phyloP scores from a whole-genome alignment of 1,284 basidiomycete genomes.

The Tylopilus sp. region DNA sequence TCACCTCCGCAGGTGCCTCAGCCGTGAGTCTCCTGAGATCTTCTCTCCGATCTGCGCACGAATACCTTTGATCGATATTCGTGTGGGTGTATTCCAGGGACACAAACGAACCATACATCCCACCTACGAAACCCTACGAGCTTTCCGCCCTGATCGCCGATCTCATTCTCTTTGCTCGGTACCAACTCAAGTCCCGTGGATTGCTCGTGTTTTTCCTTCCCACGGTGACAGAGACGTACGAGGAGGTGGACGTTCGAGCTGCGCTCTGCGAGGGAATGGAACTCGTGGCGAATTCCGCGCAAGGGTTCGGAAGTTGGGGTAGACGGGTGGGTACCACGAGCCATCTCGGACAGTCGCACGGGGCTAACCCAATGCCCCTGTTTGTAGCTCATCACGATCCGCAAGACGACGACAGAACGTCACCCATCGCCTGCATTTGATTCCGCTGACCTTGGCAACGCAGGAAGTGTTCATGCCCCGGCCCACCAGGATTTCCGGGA shows the following conservation, averaged over 20 bases:
- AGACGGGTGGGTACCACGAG: slow-evolving; percentile 61
- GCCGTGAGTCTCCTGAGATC: slow-evolving; percentile 35
- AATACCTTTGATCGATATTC: neutral
- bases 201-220: slow-evolving; percentile 95
- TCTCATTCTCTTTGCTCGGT: slow-evolving; percentile 79
- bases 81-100: slow-evolving; percentile 10
- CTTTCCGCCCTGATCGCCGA: slow-evolving; percentile 82
- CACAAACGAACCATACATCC: slow-evolving; percentile 65
- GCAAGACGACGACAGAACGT: slow-evolving; percentile 55
- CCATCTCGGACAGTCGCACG: neutral
- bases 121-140: slow-evolving; percentile 90
- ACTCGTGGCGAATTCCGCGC: slow-evolving; percentile 83
- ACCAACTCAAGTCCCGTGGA: slow-evolving; percentile 82
- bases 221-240: slow-evolving; percentile 87
- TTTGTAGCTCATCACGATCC: slow-evolving; percentile 81
- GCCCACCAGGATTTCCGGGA: slow-evolving; percentile 77
- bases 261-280: slow-evolving; percentile 84
- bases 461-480: slow-evolving; percentile 45
- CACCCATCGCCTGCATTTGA: slow-evolving; percentile 54
- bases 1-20: slow-evolving; percentile 39
- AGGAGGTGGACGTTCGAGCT: slow-evolving; percentile 75
- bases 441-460: slow-evolving; percentile 14
- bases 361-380: slow-evolving; percentile 1
- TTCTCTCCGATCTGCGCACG: neutral
- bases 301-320: slow-evolving; percentile 96